Percentiles rank a stretch among this genome's conserved stretches.
Conservation (phyloP, 164 flowering plant species). For the Pachysandra terminalis region DNA sequence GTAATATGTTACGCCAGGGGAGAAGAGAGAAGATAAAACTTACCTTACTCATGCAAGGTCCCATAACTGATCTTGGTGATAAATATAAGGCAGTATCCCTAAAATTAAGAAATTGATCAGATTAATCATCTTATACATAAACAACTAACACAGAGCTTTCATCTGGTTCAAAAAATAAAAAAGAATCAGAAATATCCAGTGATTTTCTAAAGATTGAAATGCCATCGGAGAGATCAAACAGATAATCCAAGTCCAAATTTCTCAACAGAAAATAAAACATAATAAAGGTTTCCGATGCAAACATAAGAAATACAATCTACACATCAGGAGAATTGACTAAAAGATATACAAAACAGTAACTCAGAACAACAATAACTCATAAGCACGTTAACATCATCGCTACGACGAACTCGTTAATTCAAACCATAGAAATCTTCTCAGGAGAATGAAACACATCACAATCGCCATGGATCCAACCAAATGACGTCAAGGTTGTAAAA, state of each 20-base stretch:
- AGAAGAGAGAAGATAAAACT: background rate
- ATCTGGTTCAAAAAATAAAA: background rate
- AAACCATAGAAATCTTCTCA: too few species aligned
- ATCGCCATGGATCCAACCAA: background rate
- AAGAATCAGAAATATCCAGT: background rate
- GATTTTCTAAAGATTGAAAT: too few species aligned
- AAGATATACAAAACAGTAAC: too few species aligned
- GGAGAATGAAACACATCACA: background rate
- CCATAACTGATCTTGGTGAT: background rate
- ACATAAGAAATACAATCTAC: too few species aligned
- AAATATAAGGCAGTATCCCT: background rate
- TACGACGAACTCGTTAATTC: too few species aligned
- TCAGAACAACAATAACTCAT: too few species aligned
- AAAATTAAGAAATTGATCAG: too few species aligned
- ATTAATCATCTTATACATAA: background rate
- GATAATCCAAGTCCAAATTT: background rate
- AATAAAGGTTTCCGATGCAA: too few species aligned
- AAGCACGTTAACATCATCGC: too few species aligned
- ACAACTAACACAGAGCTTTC: background rate
- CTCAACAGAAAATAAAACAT: background rate
- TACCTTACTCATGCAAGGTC: background rate
- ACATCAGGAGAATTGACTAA: background rate
- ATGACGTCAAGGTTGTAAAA: background rate
- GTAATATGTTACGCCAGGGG: background rate
- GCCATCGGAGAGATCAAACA: background rate